A percentile compares a stretch with the other conserved stretches of the same genome.
Evolutionary conservation across 495 filamentous ascomycete genomes (phyloP).

Genomic region (Xylaria intraflava): DNA sequence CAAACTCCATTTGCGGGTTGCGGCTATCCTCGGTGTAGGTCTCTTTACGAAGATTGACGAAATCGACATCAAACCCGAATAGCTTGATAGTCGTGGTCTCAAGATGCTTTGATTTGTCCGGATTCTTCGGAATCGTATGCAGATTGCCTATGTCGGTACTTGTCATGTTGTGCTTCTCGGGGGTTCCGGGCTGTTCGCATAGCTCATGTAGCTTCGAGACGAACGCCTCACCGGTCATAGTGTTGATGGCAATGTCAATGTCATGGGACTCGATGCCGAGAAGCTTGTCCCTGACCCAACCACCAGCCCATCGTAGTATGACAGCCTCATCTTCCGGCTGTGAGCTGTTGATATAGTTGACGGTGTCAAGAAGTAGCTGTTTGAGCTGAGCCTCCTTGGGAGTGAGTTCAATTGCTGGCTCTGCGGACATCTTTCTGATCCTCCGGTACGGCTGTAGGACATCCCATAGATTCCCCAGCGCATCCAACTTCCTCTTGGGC

Average conservation of each 20-base stretch:
- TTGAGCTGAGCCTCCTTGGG: slow-evolving; percentile 62
- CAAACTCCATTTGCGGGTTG: slow-evolving; percentile 90
- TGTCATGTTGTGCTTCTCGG: slow-evolving; percentile 39
- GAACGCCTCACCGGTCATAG: slow-evolving; percentile 87
- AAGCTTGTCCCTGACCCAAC: slow-evolving; percentile 98
- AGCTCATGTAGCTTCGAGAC: slow-evolving; percentile 53
- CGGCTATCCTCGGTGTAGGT: slow-evolving; percentile 79
- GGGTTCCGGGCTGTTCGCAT: slow-evolving; percentile 41
- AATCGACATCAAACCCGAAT: slow-evolving; percentile 82
- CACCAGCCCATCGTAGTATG: slow-evolving; percentile 82
- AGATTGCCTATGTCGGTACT: slow-evolving; percentile 55
- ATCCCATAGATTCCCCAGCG: slow-evolving; percentile 9
- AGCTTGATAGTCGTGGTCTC: slow-evolving; percentile 85
- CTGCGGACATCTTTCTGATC: slow-evolving; percentile 22
- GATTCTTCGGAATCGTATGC: slow-evolving; percentile 79
- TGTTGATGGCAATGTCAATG: slow-evolving; percentile 92
- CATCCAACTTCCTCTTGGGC: slow-evolving; percentile 23
- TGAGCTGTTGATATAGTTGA: slow-evolving; percentile 56
- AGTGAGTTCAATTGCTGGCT: slow-evolving; percentile 50
- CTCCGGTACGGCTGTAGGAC: slow-evolving; percentile 12
- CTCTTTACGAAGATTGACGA: slow-evolving; percentile 92
- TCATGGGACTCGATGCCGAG: slow-evolving; percentile 75
- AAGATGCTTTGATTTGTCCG: slow-evolving; percentile 95
- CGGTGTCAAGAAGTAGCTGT: slow-evolving; percentile 66
- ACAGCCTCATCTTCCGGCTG: slow-evolving; percentile 41